Conservation (phyloP, 164 flowering plant species). For the Berberis vulgaris region DNA sequence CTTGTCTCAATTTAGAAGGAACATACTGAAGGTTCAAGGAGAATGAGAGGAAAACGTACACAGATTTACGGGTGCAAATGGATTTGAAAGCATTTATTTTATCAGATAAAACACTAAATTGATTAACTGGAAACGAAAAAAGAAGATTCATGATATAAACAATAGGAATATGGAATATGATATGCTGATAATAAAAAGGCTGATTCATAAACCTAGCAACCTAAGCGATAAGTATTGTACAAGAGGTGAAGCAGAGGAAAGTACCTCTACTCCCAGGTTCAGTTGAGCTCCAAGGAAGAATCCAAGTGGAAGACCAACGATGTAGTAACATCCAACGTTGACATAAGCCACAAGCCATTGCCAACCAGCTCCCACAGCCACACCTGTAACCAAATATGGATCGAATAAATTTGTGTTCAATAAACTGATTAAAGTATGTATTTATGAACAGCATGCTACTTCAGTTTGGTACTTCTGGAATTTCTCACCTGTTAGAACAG, state of each 20-base stretch:
- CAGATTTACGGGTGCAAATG: background rate
- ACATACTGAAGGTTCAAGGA: background rate
- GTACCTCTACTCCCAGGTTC: constrained; percentile 24
- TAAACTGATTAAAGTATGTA: no score
- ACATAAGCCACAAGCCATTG: constrained; percentile 30
- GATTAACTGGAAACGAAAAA: no score
- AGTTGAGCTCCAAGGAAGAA: constrained; percentile 22
- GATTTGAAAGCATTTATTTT: no score
- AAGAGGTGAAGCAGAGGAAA: no score
- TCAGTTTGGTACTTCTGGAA: background rate
- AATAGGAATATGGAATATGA: background rate
- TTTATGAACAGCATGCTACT: background rate
- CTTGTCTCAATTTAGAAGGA: background rate
- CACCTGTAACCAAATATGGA: constrained; percentile 17
- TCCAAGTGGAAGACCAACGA: constrained; percentile 30
- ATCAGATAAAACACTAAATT: background rate
- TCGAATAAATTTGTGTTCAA: background rate
- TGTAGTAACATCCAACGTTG: constrained; percentile 24
- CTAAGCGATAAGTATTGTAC: background rate
- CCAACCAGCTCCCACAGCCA: constrained; percentile 34
- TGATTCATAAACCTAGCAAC: background rate
- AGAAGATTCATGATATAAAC: no score
- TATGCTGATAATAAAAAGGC: background rate
- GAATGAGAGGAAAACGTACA: background rate
- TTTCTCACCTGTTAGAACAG: constrained; percentile 21